A percentile compares a stretch with the other conserved stretches of the same genome.
Evolutionary conservation across 306 rosid species (phyloP).

Genomic region (Lathyrus tuberosus): DNA sequence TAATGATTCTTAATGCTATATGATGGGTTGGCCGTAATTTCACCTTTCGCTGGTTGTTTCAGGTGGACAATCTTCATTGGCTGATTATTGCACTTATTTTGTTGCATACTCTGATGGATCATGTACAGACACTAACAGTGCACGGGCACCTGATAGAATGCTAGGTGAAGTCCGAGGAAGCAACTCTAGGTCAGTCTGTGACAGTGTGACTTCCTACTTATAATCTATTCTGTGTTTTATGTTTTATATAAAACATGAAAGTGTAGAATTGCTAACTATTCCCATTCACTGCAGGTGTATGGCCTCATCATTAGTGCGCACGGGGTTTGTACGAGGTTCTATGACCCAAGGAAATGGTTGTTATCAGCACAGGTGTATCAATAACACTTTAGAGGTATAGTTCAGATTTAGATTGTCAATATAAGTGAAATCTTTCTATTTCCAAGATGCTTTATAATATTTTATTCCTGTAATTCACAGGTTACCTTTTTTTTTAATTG

Average conservation of each 20-base stretch:
- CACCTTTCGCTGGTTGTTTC: conserved; percentile 40
- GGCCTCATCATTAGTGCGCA: conserved; percentile 89
- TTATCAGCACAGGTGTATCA: conserved; percentile 88
- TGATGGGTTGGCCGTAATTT: conserved; percentile 26
- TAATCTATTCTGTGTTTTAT: conserved; percentile 1
- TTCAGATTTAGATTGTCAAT: conserved; percentile 19
- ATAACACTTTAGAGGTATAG: conserved; percentile 76
- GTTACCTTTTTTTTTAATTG: conserved; percentile 30
- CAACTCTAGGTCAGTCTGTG: conserved; percentile 75
- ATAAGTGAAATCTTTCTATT: conserved; percentile 2
- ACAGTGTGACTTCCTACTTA: conserved; percentile 5
- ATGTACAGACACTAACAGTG: conserved; percentile 86
- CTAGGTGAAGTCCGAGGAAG: conserved; percentile 94
- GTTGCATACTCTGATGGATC: conserved; percentile 98
- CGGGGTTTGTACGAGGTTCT: conserved; percentile 91
- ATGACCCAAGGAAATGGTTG: conserved; percentile 94
- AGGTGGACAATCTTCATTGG: conserved; percentile 98
- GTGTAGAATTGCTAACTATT: conserved; percentile 37
- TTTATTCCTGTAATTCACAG: conserved; percentile 7
- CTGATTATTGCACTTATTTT: conserved; percentile 96
- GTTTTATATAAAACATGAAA: conserved; percentile 8
- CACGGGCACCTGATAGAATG: conserved; percentile 95
- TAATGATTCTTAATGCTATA: conserved; percentile 28
- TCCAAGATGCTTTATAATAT: conserved; percentile 11
- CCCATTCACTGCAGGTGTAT: conserved; percentile 68